Evolutionary conservation across 2,329 filamentous ascomycete genomes (phyloP).

Genomic region (Fulvia fulva): DNA sequence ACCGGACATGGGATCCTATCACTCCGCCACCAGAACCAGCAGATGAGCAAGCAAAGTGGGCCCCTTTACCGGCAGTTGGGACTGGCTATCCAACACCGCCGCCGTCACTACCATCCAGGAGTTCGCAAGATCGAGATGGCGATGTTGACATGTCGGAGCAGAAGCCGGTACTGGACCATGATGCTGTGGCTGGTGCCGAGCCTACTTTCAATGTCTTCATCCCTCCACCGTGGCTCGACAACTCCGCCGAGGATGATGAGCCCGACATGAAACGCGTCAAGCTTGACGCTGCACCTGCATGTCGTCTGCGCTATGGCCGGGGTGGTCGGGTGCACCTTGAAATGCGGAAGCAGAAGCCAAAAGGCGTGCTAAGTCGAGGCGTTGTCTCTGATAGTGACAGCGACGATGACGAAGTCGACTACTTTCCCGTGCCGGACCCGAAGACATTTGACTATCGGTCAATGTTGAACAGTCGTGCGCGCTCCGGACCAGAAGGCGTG

Average conservation of each 20-base stretch:
- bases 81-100: slow-evolving; percentile 44
- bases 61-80: slow-evolving; percentile 25
- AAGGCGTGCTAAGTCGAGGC: slow-evolving; percentile 25
- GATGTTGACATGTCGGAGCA: slow-evolving; percentile 35
- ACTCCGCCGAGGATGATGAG: slow-evolving; percentile 12
- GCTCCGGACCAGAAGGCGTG: slow-evolving; percentile 18
- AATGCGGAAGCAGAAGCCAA: slow-evolving; percentile 36
- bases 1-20: slow-evolving; percentile 80
- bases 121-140: slow-evolving; percentile 35
- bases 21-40: slow-evolving; percentile 65
- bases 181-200: slow-evolving; percentile 20
- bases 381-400: slow-evolving; percentile 75
- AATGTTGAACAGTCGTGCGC: slow-evolving; percentile 47
- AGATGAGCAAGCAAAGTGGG: slow-evolving; percentile 28
- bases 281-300: slow-evolving; percentile 60
- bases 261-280: slow-evolving; percentile 22
- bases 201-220: slow-evolving; percentile 24
- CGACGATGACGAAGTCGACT: slow-evolving; percentile 60
- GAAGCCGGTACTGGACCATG: slow-evolving; percentile 16
- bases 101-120: slow-evolving; percentile 43
- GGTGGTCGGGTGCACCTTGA: slow-evolving; percentile 86
- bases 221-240: slow-evolving; percentile 11
- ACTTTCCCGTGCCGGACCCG: slow-evolving; percentile 25
- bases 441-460: slow-evolving; percentile 68
- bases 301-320: slow-evolving; percentile 78